phyloP scores from a whole-genome alignment of 805 yeast species.

The Tetrapisispora phaffii region DNA sequence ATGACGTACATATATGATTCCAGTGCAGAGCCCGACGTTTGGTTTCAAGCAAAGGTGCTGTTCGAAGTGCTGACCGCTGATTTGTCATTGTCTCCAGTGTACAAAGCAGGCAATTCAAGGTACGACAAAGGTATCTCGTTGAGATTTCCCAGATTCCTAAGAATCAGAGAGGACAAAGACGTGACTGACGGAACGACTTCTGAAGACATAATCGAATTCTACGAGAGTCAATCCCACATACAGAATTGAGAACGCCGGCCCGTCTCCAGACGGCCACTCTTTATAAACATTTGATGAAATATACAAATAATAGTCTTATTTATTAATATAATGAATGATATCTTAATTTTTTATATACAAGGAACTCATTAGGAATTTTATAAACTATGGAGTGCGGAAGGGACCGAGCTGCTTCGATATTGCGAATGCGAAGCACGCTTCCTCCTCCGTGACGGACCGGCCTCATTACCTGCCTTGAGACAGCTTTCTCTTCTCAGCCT shows the following conservation, averaged over 20 bases:
- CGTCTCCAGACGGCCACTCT: too few relatives aligned
- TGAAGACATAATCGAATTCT: constrained; percentile 75
- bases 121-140: constrained; percentile 78
- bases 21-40: constrained; percentile 76
- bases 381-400: too few relatives aligned
- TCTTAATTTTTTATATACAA: background rate
- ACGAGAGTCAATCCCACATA: constrained; percentile 53
- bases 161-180: constrained; percentile 77
- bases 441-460: too few relatives aligned
- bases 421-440: too few relatives aligned
- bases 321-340: background rate
- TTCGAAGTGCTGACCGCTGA: constrained; percentile 92
- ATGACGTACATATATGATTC: constrained; percentile 61
- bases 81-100: constrained; percentile 76
- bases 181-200: constrained; percentile 81
- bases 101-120: constrained; percentile 69
- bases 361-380: background rate
- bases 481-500: constrained; percentile 66
- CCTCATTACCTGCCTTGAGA: constrained; percentile 31
- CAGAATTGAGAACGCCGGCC: constrained; percentile 5
- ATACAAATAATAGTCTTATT: background rate
- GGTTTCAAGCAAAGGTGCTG: constrained; percentile 80
- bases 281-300: too few relatives aligned
- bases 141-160: constrained; percentile 78
- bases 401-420: too few relatives aligned